Percentiles rank a stretch among this genome's conserved stretches.
Evolutionary conservation across 768 basidiomycete genomes (phyloP).

Genomic region (Hypsizygus marmoreus): DNA sequence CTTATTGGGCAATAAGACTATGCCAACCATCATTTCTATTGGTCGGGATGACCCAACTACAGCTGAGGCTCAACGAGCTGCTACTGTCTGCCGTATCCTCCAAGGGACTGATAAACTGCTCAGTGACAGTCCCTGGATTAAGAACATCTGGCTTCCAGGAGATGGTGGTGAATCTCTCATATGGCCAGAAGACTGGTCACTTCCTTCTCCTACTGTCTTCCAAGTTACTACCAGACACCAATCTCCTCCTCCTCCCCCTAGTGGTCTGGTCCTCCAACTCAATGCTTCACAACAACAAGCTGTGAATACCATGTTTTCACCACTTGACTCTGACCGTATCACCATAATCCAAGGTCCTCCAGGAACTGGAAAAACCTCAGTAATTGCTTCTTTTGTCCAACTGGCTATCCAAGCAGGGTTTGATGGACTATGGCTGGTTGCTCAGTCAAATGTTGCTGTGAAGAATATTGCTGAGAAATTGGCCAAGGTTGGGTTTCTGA

Average conservation of each 20-base stretch:
- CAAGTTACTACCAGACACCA: neutral
- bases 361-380: conserved; percentile 75
- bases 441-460: conserved; percentile 86
- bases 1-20: conserved; percentile 29
- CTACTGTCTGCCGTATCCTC: conserved; percentile 41
- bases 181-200: conserved; percentile 46
- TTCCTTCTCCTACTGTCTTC: neutral
- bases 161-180: conserved; percentile 23
- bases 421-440: conserved; percentile 74
- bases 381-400: conserved; percentile 65
- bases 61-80: conserved; percentile 53
- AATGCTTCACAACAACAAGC: conserved; percentile 51
- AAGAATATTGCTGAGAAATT: conserved; percentile 89
- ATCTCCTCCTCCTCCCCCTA: neutral
- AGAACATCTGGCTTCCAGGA: conserved; percentile 47
- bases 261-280: conserved; percentile 22
- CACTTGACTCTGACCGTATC: conserved; percentile 34
- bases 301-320: conserved; percentile 50
- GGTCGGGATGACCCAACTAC: conserved; percentile 59
- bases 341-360: conserved; percentile 58
- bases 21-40: conserved; percentile 43
- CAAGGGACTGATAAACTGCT: conserved; percentile 39
- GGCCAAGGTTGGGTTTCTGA: conserved; percentile 45
- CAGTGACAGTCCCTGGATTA: conserved; percentile 47
- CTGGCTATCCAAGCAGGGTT: conserved; percentile 40